Evolutionary conservation across 495 filamentous ascomycete species (phyloP).

Genomic region (Xylaria intraflava): DNA sequence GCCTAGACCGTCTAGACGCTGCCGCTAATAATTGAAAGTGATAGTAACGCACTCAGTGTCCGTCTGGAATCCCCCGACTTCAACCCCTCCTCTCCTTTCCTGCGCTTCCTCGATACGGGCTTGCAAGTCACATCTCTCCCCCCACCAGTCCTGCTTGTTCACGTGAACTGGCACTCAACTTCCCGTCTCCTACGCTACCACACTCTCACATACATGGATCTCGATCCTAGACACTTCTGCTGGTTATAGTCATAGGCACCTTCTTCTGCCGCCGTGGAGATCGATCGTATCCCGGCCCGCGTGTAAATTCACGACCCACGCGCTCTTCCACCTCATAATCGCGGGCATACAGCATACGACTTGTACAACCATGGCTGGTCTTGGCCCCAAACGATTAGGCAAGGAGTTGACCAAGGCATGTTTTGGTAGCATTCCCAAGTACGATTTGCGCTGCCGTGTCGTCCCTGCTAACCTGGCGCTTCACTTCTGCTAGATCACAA

Average conservation of each 20-base stretch:
- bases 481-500: slow-evolving; percentile 40
- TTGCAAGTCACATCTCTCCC: neutral
- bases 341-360: neutral
- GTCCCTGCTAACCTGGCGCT: slow-evolving; percentile 11
- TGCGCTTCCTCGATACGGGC: neutral
- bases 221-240: slow-evolving; percentile 2
- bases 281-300: neutral
- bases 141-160: slow-evolving; percentile 2
- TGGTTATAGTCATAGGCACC: slow-evolving; percentile 7
- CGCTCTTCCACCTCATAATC: neutral
- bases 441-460: neutral
- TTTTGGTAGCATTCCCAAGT: neutral
- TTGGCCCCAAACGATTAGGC: slow-evolving; percentile 43
- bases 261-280: neutral
- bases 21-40: no score
- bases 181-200: neutral
- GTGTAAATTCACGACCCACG: neutral
- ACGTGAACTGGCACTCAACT: slow-evolving; percentile 1
- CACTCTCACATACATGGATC: slow-evolving; percentile 8
- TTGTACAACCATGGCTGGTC: slow-evolving; percentile 30
- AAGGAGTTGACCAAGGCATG: slow-evolving; percentile 50
- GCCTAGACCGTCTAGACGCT: no score
- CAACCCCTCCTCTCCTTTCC: neutral
- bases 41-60: no score
- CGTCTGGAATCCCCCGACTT: neutral